Base-by-base conservation (phyloP, 2,329 filamentous ascomycete genomes). In the Dactylonectria estremocensis region DNA sequence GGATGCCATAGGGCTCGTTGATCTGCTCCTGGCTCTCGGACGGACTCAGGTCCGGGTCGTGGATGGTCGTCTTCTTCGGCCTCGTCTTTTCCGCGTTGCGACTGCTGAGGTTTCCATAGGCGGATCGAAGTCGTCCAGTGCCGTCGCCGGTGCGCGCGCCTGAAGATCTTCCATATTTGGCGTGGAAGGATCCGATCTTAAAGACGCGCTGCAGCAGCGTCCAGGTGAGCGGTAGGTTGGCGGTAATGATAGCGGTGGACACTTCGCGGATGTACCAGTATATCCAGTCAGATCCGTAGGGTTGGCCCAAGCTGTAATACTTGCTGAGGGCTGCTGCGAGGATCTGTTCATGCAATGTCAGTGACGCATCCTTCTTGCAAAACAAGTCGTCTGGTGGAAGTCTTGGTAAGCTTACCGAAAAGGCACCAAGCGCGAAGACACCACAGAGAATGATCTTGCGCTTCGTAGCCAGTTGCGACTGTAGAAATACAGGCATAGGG, bases 371-470 rank as follows among this genome's bases (percentile, higher is more conserved):
- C 4, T 28, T 28, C 7, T 4, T 28, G 4, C 7, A 7, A 28
- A 28, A 7, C 24, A 28, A 28, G n/a, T 28, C 24, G 24, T n/a
- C n/a, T 28, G 24, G 24, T 28, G 24, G 7, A 2, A 28, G 24
- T n/a, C n/a, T n/a, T n/a, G n/a, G n/a, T n/a, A n/a, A 9, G n/a
- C 72, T 66, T 75, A 84, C 83, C 2, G 84, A 84, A 50, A 86
- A 86, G 13, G 79, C 69, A 1, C 84, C 84, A 7, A 86, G 73
- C 1, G 80, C 77, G 58, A 86, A 85, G 13, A 86, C 78, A 3
- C 74, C 76, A 43, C 82, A 83, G 0, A 91, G 80, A 0, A 88
- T 80, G 0, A 85, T 50, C 77, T 90, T 90, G 70, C 87, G 81
- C 69, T 83, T 85, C 0, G 80, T 61, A 1, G 83, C 79, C 1